Evolutionary conservation across 768 basidiomycete species (phyloP), one percentile per base, ranked within the genome.

Genomic region (Chalciporus sphaerocephalus): DNA sequence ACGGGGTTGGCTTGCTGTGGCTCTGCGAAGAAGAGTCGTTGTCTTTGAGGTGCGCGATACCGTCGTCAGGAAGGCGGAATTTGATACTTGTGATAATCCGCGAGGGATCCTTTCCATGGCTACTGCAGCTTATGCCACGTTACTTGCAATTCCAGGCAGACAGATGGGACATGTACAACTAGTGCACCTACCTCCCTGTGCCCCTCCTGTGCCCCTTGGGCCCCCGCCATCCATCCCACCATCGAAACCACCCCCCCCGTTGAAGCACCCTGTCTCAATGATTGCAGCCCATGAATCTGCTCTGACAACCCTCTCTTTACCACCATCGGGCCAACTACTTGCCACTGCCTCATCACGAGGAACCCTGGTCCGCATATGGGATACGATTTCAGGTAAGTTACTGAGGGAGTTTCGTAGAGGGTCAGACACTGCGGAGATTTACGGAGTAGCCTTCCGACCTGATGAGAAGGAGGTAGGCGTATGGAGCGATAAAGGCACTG

Each of bases 401-500:
- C 65, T 88, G 18, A 75, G 83, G 37, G 92, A 94, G 62, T 75
- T 96, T 22, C 72, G 92, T 46, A 75, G 92, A 61, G 92, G 92
- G 8, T 79, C 86, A 15, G 93, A 96, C 65, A 85, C 89, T 57
- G 92, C 92, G 22, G 84, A 87, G 57, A 93, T 95, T 35, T 94
- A 92, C 64, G 90, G 90, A 2, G 86, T 93, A 16, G 84, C 86
- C 11, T 92, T 94, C 65, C 77, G 92, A 28, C 83, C 81, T 4
- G 91, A 92, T 54, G 93, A 94, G 57, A 78, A 75, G 46, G 89
- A 92, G 54, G 69, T 95, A 0, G 90, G 88, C 57, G 92, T 90
- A 9, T 92, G 91, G 86, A 93, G 91, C 59, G 92, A 96, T 65
- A 96, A 96, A 66, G 92, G 92, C 27, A 96, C 92, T 0, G 82